Conservation (phyloP, 2,329 filamentous ascomycete species). For the Cercospora nicotianae region DNA sequence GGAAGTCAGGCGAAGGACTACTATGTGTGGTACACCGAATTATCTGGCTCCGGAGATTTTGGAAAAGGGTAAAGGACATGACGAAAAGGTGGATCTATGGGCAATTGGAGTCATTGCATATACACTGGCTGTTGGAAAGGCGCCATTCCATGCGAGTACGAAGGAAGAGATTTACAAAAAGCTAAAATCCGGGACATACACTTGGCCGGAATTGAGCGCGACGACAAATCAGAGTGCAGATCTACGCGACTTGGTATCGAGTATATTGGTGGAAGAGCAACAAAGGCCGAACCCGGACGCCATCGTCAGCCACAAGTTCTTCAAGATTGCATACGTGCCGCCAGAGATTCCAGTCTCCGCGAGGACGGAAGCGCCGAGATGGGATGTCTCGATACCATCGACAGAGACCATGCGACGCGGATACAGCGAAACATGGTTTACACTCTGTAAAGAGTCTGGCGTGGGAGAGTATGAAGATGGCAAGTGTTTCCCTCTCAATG, state of each 20-base stretch:
- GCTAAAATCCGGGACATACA: slow-evolving; percentile 70
- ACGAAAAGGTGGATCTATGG: slow-evolving; percentile 98
- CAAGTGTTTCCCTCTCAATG: slow-evolving; percentile 49
- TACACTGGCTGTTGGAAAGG: slow-evolving; percentile 93
- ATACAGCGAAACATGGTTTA: slow-evolving; percentile 54
- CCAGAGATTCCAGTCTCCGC: slow-evolving; percentile 48
- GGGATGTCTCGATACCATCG: slow-evolving; percentile 48
- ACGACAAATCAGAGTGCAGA: slow-evolving; percentile 72
- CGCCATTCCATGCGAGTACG: slow-evolving; percentile 90
- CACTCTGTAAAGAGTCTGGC: slow-evolving; percentile 52
- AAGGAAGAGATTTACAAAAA: slow-evolving; percentile 79
- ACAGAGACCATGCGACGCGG: slow-evolving; percentile 48
- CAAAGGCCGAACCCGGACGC: slow-evolving; percentile 71
- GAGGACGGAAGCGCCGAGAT: slow-evolving; percentile 49
- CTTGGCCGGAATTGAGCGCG: slow-evolving; percentile 70
- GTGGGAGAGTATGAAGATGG: slow-evolving; percentile 52
- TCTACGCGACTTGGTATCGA: slow-evolving; percentile 74
- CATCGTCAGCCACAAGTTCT: slow-evolving; percentile 79
- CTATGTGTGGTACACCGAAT: slow-evolving; percentile 94
- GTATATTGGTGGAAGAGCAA: slow-evolving; percentile 73
- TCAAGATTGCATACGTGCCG: slow-evolving; percentile 74
- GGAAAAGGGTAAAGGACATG: slow-evolving; percentile 92
- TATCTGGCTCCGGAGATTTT: slow-evolving; percentile 97
- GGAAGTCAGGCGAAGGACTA: slow-evolving; percentile 77
- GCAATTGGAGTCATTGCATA: slow-evolving; percentile 98